Evolutionary conservation across 495 filamentous ascomycete genomes (phyloP).

Genomic region (Hyphodiscus hymeniophilus): DNA sequence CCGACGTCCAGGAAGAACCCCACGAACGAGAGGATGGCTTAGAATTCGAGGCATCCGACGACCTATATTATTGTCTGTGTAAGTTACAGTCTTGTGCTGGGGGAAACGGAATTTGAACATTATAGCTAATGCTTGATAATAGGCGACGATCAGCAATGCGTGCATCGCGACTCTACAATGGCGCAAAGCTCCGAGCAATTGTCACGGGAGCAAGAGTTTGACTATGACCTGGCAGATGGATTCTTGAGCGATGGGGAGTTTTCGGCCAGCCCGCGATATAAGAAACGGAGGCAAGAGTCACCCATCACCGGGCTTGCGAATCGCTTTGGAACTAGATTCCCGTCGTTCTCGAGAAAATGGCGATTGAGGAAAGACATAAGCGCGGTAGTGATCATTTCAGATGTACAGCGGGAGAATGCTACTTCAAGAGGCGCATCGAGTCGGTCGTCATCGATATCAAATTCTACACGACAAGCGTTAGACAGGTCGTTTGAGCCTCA

Average conservation of each 20-base stretch:
- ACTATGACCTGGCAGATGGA: constrained; percentile 53
- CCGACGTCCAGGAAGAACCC: constrained; percentile 48
- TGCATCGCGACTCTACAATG: constrained; percentile 18
- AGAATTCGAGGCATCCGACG: constrained; percentile 32
- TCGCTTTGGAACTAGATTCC: constrained; percentile 61
- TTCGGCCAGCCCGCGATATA: constrained; percentile 37
- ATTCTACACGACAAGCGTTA: constrained; percentile 38
- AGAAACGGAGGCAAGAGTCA: constrained; percentile 58
- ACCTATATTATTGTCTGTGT: constrained; percentile 46
- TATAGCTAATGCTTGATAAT: constrained; percentile 18
- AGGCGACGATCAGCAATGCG: constrained; percentile 22
- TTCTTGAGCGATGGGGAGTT: constrained; percentile 54
- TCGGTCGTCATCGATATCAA: constrained; percentile 60
- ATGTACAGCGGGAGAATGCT: constrained; percentile 6
- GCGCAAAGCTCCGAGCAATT: constrained; percentile 21
- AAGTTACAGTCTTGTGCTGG: constrained; percentile 23
- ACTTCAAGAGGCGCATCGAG: constrained; percentile 47
- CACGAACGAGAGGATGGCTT: constrained; percentile 46
- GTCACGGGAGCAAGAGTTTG: constrained; percentile 24
- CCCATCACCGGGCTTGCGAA: constrained; percentile 56
- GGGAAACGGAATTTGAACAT: constrained; percentile 4
- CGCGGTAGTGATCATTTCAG: constrained; percentile 31
- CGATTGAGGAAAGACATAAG: constrained; percentile 25
- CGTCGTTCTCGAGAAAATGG: constrained; percentile 52
- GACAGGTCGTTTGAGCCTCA: constrained; percentile 45